A percentile compares a stretch with the other conserved stretches of the same genome.
Evolutionary conservation across 2,329 filamentous ascomycete genomes (phyloP).

Genomic region (Diaporthe velutina): DNA sequence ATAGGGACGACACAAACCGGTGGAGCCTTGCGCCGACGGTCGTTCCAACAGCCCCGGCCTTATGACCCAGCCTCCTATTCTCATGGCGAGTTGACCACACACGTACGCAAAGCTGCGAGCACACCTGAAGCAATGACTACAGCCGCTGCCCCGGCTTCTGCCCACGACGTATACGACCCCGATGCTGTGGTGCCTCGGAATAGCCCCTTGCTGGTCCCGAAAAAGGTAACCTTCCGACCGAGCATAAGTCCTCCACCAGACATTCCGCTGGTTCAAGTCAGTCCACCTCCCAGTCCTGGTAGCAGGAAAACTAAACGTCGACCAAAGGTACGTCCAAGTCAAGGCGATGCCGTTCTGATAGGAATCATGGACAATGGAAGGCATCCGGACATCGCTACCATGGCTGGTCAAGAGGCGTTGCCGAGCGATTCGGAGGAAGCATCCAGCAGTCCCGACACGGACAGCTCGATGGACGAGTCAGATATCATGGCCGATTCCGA

Average conservation of each 20-base stretch:
- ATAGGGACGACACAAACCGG: not conserved
- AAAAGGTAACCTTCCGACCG: conserved; percentile 60
- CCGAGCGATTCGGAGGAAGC: conserved; percentile 51
- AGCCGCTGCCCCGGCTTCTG: conserved; percentile 51
- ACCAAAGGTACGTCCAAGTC: conserved; percentile 66
- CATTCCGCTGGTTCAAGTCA: conserved; percentile 58
- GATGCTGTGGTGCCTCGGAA: conserved; percentile 57
- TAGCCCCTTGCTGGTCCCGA: conserved; percentile 55
- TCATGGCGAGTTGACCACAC: conserved; percentile 50
- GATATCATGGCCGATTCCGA: conserved; percentile 40
- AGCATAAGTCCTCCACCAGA: conserved; percentile 64
- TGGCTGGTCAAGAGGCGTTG: conserved; percentile 67
- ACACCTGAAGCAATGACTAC: conserved; percentile 56
- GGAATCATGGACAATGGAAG: conserved; percentile 73
- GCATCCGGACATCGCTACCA: conserved; percentile 72
- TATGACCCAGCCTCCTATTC: conserved; percentile 31
- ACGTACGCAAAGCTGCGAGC: conserved; percentile 46
- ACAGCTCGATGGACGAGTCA: conserved; percentile 29
- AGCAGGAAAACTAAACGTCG: conserved; percentile 65
- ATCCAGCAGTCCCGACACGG: conserved; percentile 27
- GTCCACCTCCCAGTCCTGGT: conserved; percentile 54
- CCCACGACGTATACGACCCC: conserved; percentile 57
- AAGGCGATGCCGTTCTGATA: conserved; percentile 77
- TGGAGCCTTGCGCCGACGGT: conserved; percentile 32
- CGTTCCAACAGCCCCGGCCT: conserved; percentile 25